Evolutionary conservation across 352 stramenopile species (phyloP), one percentile per base, ranked within the genome.

Genomic region (Phytophthora foliorum): DNA sequence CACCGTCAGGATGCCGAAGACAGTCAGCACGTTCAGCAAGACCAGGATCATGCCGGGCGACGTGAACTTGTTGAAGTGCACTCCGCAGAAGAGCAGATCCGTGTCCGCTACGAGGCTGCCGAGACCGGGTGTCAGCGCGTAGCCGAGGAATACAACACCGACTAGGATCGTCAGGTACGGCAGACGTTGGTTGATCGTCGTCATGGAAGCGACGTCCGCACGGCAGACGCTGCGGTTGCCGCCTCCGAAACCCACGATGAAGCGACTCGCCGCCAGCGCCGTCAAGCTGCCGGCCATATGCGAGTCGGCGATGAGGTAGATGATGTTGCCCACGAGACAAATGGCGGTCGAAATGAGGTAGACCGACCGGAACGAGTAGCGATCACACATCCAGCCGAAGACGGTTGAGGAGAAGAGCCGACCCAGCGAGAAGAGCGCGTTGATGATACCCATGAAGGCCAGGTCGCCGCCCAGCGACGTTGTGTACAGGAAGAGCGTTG

Each of bases 331-430:
- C 14, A 81, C 29, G 7, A 93, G 65, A 38, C 86, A 91, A 31
- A 93, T 86, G 14, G 32, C 64, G 22, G 86, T 89, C n/a, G 86
- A 92, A 25, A 92, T 71, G 44, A 93, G 69, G 60, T 93, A 93
- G 22, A 93, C 86, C 29, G 75, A 89, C 56, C 83, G 84, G 75
- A 92, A 93, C 59, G 86, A 84, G 70, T 90, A 92, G 41, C 73
- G 80, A 53, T 93, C 86, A 71, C 86, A 92, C 79, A 93, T 90
- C 86, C 86, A 93, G 52, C 86, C 86, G 53, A 93, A 93, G 13
- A 80, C 72, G 0, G 76, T 91, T 27, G 83, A 92, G 38, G 86
- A 93, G 50, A 93, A 88, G 54, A 93, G 72, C 0, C 86, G 78
- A 0, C 86, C 86, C 0, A 93, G 63, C 5, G 81, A 91, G 67